phyloP scores from a whole-genome alignment of 768 basidiomycete genomes.

The Tubosaeta brunneosetosa region DNA sequence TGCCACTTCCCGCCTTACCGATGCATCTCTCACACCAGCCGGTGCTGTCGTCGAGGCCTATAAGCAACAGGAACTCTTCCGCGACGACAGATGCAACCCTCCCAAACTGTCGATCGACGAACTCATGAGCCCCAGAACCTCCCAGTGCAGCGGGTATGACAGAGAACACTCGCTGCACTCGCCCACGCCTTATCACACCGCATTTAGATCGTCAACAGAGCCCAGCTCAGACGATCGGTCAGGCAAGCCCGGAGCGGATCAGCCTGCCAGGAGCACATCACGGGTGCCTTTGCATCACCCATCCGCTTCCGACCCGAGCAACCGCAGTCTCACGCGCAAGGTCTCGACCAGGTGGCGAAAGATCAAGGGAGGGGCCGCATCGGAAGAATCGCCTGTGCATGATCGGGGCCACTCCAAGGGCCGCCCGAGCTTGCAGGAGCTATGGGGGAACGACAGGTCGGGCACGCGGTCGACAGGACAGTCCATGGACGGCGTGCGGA shows the following conservation, averaged over 20 bases:
- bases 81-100: conserved; percentile 6
- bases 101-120: conserved; percentile 27
- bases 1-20: neutral
- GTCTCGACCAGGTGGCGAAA: conserved; percentile 35
- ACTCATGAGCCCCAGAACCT: conserved; percentile 11
- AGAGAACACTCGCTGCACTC: conserved; percentile 14
- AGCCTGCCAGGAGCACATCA: neutral
- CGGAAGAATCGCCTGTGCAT: conserved; percentile 26
- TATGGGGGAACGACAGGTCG: conserved; percentile 10
- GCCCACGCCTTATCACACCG: conserved; percentile 50
- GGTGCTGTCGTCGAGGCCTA: conserved; percentile 45
- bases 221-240: conserved; percentile 39
- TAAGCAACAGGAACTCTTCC: conserved; percentile 37
- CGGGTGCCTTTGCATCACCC: conserved; percentile 2
- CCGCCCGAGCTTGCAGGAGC: conserved; percentile 35
- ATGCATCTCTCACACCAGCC: conserved; percentile 35
- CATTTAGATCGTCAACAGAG: conserved; percentile 46
- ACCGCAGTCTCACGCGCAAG: conserved; percentile 31
- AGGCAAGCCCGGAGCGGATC: conserved; percentile 3
- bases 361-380: conserved; percentile 3
- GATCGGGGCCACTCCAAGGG: conserved; percentile 15
- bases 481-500: conserved; percentile 18
- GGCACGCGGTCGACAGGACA: conserved; percentile 4
- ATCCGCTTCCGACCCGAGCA: conserved; percentile 10
- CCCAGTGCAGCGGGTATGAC: conserved; percentile 7